Percentiles rank a stretch among this genome's conserved stretches.
These are phyloP conservation scores for Penicillium paneum DNA, from an alignment of 2,329 filamentous ascomycete genomes.

Conservation along the genomic window DNA sequence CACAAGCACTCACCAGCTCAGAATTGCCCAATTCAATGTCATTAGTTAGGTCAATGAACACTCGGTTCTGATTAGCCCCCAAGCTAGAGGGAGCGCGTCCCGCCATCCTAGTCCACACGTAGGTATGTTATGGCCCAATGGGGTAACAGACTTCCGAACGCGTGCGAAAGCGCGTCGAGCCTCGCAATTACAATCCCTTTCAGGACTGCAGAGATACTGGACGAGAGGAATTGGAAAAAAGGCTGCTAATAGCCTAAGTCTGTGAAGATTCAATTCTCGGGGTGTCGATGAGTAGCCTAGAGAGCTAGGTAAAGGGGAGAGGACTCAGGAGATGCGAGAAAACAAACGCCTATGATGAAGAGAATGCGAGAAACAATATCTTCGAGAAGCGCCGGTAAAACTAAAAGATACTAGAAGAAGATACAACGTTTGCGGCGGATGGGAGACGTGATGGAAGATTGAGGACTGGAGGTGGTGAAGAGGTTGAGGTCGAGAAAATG, in stretches of 20 bases:
- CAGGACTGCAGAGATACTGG: background rate
- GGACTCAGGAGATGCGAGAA: too few species aligned
- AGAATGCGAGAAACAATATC: background rate
- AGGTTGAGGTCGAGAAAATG: background rate
- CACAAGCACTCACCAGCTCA: background rate
- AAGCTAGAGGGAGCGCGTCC: background rate
- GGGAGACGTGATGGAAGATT: background rate
- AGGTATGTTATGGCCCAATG: background rate
- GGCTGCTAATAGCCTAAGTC: background rate
- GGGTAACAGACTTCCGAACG: background rate
- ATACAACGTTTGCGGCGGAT: background rate
- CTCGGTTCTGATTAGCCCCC: background rate
- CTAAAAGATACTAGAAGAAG: background rate
- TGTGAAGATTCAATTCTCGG: background rate
- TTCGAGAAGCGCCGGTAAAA: background rate
- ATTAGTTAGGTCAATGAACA: slow-evolving; percentile 4
- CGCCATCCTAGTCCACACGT: background rate
- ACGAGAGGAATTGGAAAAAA: background rate
- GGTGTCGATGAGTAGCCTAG: background rate
- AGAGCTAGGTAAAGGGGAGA: background rate
- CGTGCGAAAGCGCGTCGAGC: background rate
- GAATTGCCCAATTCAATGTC: background rate
- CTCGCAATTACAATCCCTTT: background rate
- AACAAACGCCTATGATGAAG: background rate
- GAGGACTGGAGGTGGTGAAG: background rate